These are phyloP conservation scores for Limtongozyma cylindracea DNA, from an alignment of 805 yeast genomes.

Conservation along the genomic window DNA sequence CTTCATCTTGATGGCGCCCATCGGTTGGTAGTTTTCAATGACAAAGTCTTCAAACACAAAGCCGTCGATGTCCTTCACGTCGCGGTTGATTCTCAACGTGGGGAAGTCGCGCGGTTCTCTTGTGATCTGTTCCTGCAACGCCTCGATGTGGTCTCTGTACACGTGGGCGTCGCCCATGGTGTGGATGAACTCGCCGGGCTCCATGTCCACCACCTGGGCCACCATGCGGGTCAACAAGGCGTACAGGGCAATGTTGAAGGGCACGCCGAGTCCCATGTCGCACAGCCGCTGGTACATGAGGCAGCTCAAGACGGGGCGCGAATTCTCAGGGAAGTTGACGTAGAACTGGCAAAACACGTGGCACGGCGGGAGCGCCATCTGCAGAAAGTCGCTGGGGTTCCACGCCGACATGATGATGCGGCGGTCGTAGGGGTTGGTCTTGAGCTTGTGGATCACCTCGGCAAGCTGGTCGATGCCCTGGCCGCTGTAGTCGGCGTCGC, in stretches of 20 bases:
- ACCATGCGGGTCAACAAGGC: constrained; percentile 85
- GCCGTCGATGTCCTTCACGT: constrained; percentile 45
- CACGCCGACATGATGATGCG: constrained; percentile 90
- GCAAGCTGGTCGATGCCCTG: constrained; percentile 81
- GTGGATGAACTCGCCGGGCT: constrained; percentile 86
- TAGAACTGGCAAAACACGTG: constrained; percentile 92
- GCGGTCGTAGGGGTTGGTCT: constrained; percentile 81
- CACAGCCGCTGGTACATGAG: constrained; percentile 91
- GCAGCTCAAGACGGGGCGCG: constrained; percentile 51
- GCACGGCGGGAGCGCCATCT: constrained; percentile 97
- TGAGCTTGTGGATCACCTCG: constrained; percentile 54
- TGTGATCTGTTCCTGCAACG: constrained; percentile 52
- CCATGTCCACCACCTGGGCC: constrained; percentile 87
- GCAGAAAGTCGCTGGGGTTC: constrained; percentile 88
- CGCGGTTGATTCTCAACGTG: constrained; percentile 39
- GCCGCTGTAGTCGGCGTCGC: constrained; percentile 70
- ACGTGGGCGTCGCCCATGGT: constrained; percentile 96
- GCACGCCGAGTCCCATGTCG: constrained; percentile 99
- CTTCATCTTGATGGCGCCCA: constrained; percentile 72
- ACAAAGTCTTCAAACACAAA: constrained; percentile 77
- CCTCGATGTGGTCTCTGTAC: constrained; percentile 80
- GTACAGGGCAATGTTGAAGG: constrained; percentile 93
- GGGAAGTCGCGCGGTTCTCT: constrained; percentile 72
- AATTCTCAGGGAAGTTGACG: constrained; percentile 46
- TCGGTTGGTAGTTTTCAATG: constrained; percentile 57